phyloP scores from a whole-genome alignment of 2,329 filamentous ascomycete species.

The Dichotomopilus funicola region DNA sequence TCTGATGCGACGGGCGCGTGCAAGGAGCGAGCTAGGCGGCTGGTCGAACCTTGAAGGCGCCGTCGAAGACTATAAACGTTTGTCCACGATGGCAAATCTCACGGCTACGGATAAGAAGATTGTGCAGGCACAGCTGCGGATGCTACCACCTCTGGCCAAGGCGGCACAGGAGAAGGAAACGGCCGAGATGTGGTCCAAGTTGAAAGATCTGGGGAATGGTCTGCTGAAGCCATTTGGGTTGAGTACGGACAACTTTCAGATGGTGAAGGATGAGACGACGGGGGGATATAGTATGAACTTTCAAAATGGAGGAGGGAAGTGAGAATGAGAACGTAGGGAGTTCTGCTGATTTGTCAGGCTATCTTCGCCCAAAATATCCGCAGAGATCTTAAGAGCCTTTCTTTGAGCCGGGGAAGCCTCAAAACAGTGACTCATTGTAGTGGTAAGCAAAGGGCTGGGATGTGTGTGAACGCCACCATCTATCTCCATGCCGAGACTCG shows the following conservation, averaged over 20 bases:
- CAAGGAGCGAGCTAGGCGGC: conserved; percentile 61
- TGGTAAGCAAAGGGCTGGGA: too few species aligned
- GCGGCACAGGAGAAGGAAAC: conserved; percentile 80
- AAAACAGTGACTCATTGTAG: too few species aligned
- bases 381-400: too few species aligned
- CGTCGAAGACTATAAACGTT: conserved; percentile 68
- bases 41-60: conserved; percentile 78
- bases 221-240: conserved; percentile 89
- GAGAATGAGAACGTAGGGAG: background rate
- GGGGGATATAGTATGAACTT: conserved; percentile 97
- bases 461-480: too few species aligned
- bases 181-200: conserved; percentile 94
- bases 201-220: conserved; percentile 87
- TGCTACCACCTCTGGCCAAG: conserved; percentile 63
- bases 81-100: conserved; percentile 56
- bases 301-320: conserved; percentile 12
- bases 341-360: background rate
- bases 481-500: too few species aligned
- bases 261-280: conserved; percentile 80
- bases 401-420: too few species aligned
- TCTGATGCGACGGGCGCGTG: conserved; percentile 70
- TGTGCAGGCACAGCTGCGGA: conserved; percentile 58
- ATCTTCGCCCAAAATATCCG: too few species aligned
- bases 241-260: conserved; percentile 90
- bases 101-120: conserved; percentile 59